A percentile compares a stretch with the other conserved stretches of the same genome.
Conservation (phyloP, 257 asterid species). For the Capsicum rhomboideum region DNA sequence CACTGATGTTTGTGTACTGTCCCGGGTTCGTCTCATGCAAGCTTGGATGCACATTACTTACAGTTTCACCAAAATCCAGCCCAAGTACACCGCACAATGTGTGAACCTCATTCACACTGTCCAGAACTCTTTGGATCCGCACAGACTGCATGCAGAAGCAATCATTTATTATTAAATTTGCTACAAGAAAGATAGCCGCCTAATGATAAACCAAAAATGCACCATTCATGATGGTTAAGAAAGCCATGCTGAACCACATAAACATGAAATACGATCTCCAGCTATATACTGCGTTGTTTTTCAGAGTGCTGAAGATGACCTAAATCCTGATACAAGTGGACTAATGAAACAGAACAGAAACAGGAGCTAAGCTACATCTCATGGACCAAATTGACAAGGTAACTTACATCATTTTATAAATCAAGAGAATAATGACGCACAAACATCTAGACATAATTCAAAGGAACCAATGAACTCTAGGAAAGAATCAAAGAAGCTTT, state of each 20-base stretch:
- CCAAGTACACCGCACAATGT: constrained; percentile 64
- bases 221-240: background rate
- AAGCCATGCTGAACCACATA: background rate
- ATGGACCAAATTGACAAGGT: background rate
- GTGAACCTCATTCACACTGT: constrained; percentile 79
- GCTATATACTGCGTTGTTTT: background rate
- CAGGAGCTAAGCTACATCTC: background rate
- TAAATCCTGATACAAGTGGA: background rate
- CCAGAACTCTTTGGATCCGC: constrained; percentile 72
- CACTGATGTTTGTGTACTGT: constrained; percentile 70
- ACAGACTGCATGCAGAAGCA: constrained; percentile 52
- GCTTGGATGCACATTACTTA: constrained; percentile 82
- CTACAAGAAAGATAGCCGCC: background rate
- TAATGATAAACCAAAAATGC: background rate
- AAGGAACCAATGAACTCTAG: background rate
- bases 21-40: constrained; percentile 55
- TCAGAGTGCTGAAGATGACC: background rate
- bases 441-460: background rate
- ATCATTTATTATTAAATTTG: background rate
- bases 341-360: background rate
- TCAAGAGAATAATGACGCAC: background rate
- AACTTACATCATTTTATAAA: background rate
- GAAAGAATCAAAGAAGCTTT: background rate
- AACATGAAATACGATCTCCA: background rate
- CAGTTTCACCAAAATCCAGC: constrained; percentile 72